A percentile compares a stretch with the other conserved stretches of the same genome.
Evolutionary conservation across 495 filamentous ascomycete genomes (phyloP).

Genomic region (Rhizodiscina lignyota): DNA sequence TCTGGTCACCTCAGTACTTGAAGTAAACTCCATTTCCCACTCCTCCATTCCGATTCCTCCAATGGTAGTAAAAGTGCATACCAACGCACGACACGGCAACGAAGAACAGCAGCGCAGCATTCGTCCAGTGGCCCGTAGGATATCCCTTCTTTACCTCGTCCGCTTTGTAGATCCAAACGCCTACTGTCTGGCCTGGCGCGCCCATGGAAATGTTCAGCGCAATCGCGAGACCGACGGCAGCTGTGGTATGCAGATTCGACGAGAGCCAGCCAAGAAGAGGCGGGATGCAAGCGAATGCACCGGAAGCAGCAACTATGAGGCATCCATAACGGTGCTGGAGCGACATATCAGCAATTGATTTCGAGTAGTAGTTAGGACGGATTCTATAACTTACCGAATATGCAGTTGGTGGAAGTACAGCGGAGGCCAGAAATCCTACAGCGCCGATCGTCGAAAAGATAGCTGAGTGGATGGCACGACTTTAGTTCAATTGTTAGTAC

Average conservation of each 20-base stretch:
- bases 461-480: conserved; percentile 42
- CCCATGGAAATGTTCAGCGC: conserved; percentile 52
- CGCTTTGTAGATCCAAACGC: conserved; percentile 56
- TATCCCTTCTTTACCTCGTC: conserved; percentile 42
- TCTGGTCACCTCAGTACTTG: no score
- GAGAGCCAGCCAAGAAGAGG: conserved; percentile 55
- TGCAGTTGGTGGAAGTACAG: conserved; percentile 40
- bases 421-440: conserved; percentile 48
- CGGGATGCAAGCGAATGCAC: conserved; percentile 40
- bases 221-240: conserved; percentile 46
- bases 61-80: not conserved
- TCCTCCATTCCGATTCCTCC: not conserved
- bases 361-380: not conserved
- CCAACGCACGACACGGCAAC: conserved; percentile 1
- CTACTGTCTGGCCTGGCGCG: conserved; percentile 50
- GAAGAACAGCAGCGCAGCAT: conserved; percentile 29
- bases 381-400: conserved; percentile 20
- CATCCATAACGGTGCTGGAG: conserved; percentile 41
- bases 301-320: conserved; percentile 47
- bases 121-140: conserved; percentile 48
- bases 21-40: no score
- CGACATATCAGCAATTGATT: not conserved
- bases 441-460: conserved; percentile 41
- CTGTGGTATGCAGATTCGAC: conserved; percentile 47
- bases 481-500: no score